phyloP scores from a whole-genome alignment of 2,329 filamentous ascomycete species.

The Immersiporthe knoxdaviesiana region DNA sequence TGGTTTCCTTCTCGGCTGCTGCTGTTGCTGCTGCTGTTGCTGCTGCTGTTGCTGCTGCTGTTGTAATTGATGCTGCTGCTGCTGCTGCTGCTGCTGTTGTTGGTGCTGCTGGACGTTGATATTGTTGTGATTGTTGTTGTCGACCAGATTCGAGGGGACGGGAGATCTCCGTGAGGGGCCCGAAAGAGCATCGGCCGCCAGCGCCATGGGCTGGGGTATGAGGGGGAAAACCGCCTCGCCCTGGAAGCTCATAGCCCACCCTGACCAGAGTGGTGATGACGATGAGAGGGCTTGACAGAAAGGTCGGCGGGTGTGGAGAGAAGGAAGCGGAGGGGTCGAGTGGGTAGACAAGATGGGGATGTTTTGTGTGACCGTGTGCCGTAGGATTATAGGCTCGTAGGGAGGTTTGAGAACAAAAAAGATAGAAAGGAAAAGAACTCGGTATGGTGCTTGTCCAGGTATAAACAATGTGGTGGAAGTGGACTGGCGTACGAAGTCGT shows the following conservation, averaged over 20 bases:
- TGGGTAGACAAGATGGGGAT: not conserved
- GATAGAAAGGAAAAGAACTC: too few relatives aligned
- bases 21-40: not conserved
- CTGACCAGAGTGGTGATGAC: not conserved
- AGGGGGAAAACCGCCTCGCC: slow-evolving; percentile 19
- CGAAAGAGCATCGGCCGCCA: slow-evolving; percentile 23
- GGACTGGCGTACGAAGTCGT: not conserved
- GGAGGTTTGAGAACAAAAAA: too few relatives aligned
- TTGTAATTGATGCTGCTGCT: too few relatives aligned
- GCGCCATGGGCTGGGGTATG: slow-evolving; percentile 28
- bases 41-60: too few relatives aligned
- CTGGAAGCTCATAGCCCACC: slow-evolving; percentile 22
- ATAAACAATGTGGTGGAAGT: not conserved
- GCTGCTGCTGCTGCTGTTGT: not conserved
- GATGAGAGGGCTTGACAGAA: not conserved
- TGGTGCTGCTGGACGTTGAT: too few relatives aligned
- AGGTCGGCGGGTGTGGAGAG: not conserved
- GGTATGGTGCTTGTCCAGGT: not conserved
- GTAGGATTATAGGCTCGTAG: not conserved
- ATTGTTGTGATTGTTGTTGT: not conserved
- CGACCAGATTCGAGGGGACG: slow-evolving; percentile 1
- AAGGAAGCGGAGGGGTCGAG: not conserved
- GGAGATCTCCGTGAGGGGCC: slow-evolving; percentile 17
- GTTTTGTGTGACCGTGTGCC: not conserved
- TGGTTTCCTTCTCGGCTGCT: not conserved